Evolutionary conservation across 1,139 yeast genomes (phyloP).

Genomic region (Hyphopichia fennica): DNA sequence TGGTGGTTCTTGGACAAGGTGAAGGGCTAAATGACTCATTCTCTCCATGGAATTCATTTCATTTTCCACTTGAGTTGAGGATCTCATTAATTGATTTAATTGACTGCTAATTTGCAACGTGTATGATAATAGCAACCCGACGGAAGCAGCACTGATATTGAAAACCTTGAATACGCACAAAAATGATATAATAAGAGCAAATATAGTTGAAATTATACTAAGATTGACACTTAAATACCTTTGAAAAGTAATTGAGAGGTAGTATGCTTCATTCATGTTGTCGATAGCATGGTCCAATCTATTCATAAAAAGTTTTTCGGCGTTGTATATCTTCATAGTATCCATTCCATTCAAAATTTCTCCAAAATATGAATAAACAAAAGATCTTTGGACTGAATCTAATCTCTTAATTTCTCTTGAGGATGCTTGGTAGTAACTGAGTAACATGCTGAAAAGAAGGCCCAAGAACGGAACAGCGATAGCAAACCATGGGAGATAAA

Average conservation of each 20-base stretch:
- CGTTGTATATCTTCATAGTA: conserved; percentile 25
- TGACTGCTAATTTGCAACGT: conserved; percentile 28
- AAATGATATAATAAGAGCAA: conserved; percentile 24
- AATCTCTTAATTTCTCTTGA: conserved; percentile 44
- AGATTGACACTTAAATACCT: conserved; percentile 27
- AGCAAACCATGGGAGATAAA: conserved; percentile 74
- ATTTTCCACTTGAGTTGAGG: conserved; percentile 30
- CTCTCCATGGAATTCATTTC: conserved; percentile 35
- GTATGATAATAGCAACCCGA: conserved; percentile 28
- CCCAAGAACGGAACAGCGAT: conserved; percentile 63
- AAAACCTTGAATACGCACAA: conserved; percentile 26
- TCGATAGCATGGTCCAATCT: conserved; percentile 22
- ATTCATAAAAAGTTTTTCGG: conserved; percentile 16
- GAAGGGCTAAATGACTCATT: conserved; percentile 24
- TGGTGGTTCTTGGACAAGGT: conserved; percentile 38
- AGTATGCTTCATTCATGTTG: conserved; percentile 28
- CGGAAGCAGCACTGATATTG: conserved; percentile 26
- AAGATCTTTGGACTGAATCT: conserved; percentile 37
- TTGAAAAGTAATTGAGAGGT: conserved; percentile 24
- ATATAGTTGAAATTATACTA: conserved; percentile 21
- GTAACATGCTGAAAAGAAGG: conserved; percentile 46
- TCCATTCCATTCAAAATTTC: conserved; percentile 29
- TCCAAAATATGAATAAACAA: conserved; percentile 27
- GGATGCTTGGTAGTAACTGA: conserved; percentile 54
- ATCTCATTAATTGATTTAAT: conserved; percentile 26